Conservation (phyloP, 805 yeast genomes). For the Ogataea angusta region DNA sequence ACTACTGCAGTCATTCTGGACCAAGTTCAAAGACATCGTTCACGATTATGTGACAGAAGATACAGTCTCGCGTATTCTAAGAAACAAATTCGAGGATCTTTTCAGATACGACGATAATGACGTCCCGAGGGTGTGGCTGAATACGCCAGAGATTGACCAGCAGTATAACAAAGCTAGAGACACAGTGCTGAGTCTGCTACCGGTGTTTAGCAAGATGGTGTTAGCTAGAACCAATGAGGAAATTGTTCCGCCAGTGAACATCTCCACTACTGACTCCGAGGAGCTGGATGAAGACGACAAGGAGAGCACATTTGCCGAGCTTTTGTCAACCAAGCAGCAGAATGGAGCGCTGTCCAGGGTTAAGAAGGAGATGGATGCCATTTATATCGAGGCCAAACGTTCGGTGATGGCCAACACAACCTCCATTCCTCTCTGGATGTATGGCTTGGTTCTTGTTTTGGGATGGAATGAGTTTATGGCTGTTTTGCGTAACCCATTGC, state of each 20-base stretch:
- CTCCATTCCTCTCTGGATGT: constrained; percentile 81
- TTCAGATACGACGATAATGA: constrained; percentile 84
- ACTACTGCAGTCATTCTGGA: constrained; percentile 63
- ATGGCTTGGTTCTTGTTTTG: constrained; percentile 63
- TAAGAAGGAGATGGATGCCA: constrained; percentile 72
- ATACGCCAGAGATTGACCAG: constrained; percentile 66
- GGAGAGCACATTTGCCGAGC: constrained; percentile 46
- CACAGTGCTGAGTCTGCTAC: constrained; percentile 53
- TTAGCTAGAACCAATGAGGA: constrained; percentile 47
- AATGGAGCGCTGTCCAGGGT: constrained; percentile 54
- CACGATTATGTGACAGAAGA: constrained; percentile 66
- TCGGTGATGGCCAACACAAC: constrained; percentile 75
- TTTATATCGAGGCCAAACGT: constrained; percentile 83
- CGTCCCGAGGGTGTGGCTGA: constrained; percentile 78
- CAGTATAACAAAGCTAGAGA: constrained; percentile 60
- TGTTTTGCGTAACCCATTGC: constrained; percentile 79
- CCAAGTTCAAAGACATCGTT: constrained; percentile 51
- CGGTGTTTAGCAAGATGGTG: constrained; percentile 55
- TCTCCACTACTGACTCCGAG: constrained; percentile 35
- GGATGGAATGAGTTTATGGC: constrained; percentile 98
- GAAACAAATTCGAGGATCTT: constrained; percentile 76
- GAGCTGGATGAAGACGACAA: constrained; percentile 38
- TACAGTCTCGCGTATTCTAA: constrained; percentile 58
- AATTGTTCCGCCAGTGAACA: constrained; percentile 56
- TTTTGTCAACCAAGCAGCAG: constrained; percentile 57